Base-by-base conservation (phyloP, 139 green algal genomes). In the Zygnema circumcarinatum region DNA sequence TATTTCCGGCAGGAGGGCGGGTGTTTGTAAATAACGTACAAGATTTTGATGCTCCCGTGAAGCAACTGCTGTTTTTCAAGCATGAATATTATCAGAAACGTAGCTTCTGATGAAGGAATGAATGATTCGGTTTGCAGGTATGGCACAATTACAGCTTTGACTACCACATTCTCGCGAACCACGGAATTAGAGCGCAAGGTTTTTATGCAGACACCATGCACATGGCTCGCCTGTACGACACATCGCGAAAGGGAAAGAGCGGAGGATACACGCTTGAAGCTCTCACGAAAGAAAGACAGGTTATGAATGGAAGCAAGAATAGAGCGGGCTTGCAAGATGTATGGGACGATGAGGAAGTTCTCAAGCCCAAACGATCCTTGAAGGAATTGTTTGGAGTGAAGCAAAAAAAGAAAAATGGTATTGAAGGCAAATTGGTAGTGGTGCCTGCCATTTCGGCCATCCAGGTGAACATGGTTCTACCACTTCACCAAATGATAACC, bases 101-200 rank as follows among this genome's bases (percentile, higher is more conserved):
- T 25, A 31, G 25, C 29, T 72, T 25, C 25, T 72, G 56, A 72
- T 72, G 56, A 72, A 31, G 25, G 56, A 31, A 72, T 25, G 25
- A 31, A 72, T 29, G 29, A 29, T 72, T 72, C n/a, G n/a, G n/a
- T 16, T 62, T 62, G 47, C 36, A 97, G 92, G 94, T 98, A 42
- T 99, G 97, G 97, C 97, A 99, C 94, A 99, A 99, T 92, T 99
- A 98, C 91, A 93, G 93, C 39, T 99, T 99, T 83, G 97, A 99
- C 91, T 94, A 96, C 0, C 97, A 99, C 91, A 95, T 99, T 40
- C 87, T 99, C 88, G 89, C 93, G 78, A 95, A 95, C 87, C 32
- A 90, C 0, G 85, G 74, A 11, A 54, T 95, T 35, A 35, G 81
- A 36, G 79, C 92, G 54, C 68, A 35, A 3, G 97, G 96, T 47